Percentiles rank a stretch among this genome's conserved stretches.
phyloP scores from a whole-genome alignment of 768 basidiomycete species.

The Lactarius pseudohatsudake region DNA sequence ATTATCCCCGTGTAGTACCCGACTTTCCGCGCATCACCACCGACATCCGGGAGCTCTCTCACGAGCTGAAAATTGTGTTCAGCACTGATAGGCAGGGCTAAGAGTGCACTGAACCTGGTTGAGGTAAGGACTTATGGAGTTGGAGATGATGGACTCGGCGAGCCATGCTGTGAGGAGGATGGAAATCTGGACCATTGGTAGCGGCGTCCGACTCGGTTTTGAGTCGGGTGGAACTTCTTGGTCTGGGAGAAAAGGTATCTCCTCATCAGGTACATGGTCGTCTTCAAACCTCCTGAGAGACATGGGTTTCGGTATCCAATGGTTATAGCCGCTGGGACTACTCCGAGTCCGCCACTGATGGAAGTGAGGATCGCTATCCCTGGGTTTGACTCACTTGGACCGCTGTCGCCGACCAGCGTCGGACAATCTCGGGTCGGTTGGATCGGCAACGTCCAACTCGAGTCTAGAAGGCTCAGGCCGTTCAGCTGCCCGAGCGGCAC shows the following conservation, averaged over 20 bases:
- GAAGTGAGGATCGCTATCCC: too few species aligned
- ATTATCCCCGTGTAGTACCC: background rate
- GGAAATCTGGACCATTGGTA: background rate
- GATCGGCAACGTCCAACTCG: too few species aligned
- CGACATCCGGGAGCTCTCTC: background rate
- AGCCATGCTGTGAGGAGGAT: constrained; percentile 1
- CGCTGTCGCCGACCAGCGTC: too few species aligned
- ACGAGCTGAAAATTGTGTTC: background rate
- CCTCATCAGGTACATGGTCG: too few species aligned
- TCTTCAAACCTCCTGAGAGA: background rate
- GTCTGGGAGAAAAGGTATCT: background rate
- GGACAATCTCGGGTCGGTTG: too few species aligned
- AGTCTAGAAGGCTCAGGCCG: too few species aligned
- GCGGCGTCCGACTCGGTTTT: background rate
- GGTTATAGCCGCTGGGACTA: background rate
- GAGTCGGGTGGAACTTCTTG: background rate
- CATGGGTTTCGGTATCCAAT: background rate
- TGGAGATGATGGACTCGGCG: background rate
- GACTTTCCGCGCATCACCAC: background rate
- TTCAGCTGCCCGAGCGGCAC: too few species aligned
- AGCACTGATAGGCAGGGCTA: background rate
- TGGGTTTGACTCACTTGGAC: too few species aligned
- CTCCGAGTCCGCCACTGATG: background rate
- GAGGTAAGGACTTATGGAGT: background rate
- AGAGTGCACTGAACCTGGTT: background rate